phyloP scores from a whole-genome alignment of 768 basidiomycete genomes.

The Mycena filopes region DNA sequence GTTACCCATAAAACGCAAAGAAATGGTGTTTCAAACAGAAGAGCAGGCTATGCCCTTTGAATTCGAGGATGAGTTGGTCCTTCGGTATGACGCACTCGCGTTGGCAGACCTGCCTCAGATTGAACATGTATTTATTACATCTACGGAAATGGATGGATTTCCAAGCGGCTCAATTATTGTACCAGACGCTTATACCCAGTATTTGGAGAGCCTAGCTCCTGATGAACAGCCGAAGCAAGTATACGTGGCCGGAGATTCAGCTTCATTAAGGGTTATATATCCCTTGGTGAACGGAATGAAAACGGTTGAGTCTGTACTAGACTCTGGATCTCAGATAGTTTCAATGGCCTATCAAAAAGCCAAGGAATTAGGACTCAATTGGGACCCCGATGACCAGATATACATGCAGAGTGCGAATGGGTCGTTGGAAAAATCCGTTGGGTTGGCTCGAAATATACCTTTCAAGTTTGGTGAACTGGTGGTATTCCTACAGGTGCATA shows the following conservation, averaged over 20 bases:
- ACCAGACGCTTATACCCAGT: too few species aligned
- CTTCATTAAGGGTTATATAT: background rate
- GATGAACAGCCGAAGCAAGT: background rate
- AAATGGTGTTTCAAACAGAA: too few species aligned
- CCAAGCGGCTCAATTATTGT: too few species aligned
- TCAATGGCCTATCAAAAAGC: background rate
- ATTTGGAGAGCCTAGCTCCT: too few species aligned
- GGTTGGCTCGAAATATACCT: background rate
- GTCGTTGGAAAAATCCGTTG: background rate
- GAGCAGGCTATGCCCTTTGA: too few species aligned
- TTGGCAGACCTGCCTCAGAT: too few species aligned
- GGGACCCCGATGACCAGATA: background rate
- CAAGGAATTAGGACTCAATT: background rate
- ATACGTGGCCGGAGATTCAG: background rate
- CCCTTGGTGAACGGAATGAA: background rate
- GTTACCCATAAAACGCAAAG: background rate
- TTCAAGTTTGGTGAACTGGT: background rate
- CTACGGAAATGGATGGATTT: too few species aligned
- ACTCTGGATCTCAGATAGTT: background rate
- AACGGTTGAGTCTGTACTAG: background rate
- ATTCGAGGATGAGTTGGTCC: too few species aligned
- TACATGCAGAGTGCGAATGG: background rate
- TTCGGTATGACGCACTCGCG: too few species aligned
- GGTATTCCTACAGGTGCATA: background rate
- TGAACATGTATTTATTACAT: too few species aligned